Conservation (phyloP, 257 asterid species). For the Ophiorrhiza pumila region DNA sequence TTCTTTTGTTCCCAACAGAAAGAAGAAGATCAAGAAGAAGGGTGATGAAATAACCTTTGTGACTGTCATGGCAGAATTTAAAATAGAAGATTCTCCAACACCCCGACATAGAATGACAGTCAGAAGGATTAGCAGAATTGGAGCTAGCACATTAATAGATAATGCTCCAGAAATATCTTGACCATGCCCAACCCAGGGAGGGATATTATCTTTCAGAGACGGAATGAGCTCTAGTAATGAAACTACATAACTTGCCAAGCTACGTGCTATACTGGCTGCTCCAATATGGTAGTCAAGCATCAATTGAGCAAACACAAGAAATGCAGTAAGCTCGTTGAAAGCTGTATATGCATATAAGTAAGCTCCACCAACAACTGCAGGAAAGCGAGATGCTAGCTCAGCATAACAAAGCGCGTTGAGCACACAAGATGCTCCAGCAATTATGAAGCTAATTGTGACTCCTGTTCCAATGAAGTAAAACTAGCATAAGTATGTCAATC, state of each 20-base stretch:
- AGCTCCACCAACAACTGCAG: slow-evolving; percentile 99
- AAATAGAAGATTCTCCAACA: slow-evolving; percentile 87
- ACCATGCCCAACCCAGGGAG: slow-evolving; percentile 92
- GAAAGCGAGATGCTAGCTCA: slow-evolving; percentile 89
- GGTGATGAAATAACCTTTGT: slow-evolving; percentile 55
- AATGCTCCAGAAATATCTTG: slow-evolving; percentile 63
- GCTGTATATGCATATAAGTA: slow-evolving; percentile 86
- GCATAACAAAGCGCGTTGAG: slow-evolving; percentile 94
- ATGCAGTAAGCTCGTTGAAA: slow-evolving; percentile 93
- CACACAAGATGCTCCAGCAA: slow-evolving; percentile 85
- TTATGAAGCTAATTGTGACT: slow-evolving; percentile 78
- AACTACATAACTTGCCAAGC: slow-evolving; percentile 83
- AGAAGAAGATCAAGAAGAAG: slow-evolving; percentile 14
- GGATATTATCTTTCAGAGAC: slow-evolving; percentile 56
- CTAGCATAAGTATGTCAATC: slow-evolving; percentile 18
- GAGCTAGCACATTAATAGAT: slow-evolving; percentile 79
- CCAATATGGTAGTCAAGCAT: slow-evolving; percentile 97
- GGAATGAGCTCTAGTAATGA: slow-evolving; percentile 78
- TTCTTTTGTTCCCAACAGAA: background rate
- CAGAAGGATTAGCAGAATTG: slow-evolving; percentile 60
- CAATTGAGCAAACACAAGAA: slow-evolving; percentile 85
- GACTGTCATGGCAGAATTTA: slow-evolving; percentile 73
- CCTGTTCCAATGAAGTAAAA: slow-evolving; percentile 49
- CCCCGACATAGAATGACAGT: slow-evolving; percentile 83
- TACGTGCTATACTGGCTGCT: slow-evolving; percentile 97